Evolutionary conservation across 1,284 basidiomycete species (phyloP).

Genomic region (Marasmius fiardii): DNA sequence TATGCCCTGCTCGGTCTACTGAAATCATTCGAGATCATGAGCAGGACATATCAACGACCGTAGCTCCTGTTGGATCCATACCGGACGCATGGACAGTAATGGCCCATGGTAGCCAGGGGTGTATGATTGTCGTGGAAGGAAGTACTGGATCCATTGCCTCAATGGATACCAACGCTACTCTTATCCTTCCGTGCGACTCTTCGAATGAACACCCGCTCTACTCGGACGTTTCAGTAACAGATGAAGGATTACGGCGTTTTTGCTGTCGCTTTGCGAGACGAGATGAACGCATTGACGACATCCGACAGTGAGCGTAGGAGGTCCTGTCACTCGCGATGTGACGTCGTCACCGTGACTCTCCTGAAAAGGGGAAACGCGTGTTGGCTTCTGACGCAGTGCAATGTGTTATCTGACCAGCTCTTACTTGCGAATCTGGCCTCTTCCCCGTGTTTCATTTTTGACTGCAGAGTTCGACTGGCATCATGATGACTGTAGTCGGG

Average conservation of each 20-base stretch:
- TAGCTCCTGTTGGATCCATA: slow-evolving; percentile 1
- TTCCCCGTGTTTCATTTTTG: too few relatives aligned
- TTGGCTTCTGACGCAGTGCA: not conserved
- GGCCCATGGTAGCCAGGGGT: slow-evolving; percentile 8
- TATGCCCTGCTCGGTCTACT: not conserved
- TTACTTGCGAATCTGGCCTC: too few relatives aligned
- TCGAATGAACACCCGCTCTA: not conserved
- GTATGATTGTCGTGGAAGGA: slow-evolving; percentile 11
- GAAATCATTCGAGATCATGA: not conserved
- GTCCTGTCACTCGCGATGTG: not conserved
- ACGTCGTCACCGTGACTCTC: not conserved
- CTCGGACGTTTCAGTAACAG: not conserved
- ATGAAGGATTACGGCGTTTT: not conserved
- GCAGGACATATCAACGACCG: slow-evolving; percentile 9
- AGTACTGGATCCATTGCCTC: slow-evolving; percentile 7
- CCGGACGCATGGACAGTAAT: slow-evolving; percentile 8
- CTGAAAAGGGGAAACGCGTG: not conserved
- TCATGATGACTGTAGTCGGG: too few relatives aligned
- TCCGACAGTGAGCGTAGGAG: not conserved
- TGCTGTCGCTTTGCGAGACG: not conserved
- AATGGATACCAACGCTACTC: not conserved
- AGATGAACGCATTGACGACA: not conserved
- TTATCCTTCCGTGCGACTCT: not conserved
- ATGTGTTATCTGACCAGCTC: too few relatives aligned
- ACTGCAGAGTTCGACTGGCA: too few relatives aligned